Percentiles rank a stretch among this genome's conserved stretches.
These are phyloP conservation scores for Solanum pennellii DNA, from an alignment of 257 asterid genomes.

Conservation along the genomic window DNA sequence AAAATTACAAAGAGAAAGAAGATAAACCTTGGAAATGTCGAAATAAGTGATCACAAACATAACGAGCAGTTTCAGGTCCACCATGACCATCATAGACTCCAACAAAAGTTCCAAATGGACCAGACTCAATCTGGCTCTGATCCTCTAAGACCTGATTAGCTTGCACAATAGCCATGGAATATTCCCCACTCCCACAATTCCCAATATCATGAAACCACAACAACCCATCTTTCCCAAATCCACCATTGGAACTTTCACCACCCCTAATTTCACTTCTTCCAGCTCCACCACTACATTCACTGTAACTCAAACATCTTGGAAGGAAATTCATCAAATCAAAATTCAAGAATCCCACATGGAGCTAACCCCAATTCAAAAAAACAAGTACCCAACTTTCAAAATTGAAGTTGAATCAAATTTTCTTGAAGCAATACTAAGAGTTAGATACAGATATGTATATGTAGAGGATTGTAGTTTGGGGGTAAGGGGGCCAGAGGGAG, in stretches of 20 bases:
- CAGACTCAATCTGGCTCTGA: slow-evolving; percentile 88
- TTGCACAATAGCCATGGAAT: slow-evolving; percentile 86
- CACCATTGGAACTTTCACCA: slow-evolving; percentile 1
- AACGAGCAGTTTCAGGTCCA: slow-evolving; percentile 78
- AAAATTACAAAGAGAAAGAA: not conserved
- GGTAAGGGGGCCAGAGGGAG: not conserved
- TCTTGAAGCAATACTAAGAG: not conserved
- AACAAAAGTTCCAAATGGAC: slow-evolving; percentile 76
- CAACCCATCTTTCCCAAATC: slow-evolving; percentile 42
- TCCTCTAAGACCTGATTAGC: slow-evolving; percentile 81
- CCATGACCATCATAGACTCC: slow-evolving; percentile 93
- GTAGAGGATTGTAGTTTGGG: not conserved
- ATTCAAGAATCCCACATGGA: slow-evolving; percentile 14
- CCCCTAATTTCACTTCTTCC: not conserved
- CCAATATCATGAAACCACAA: slow-evolving; percentile 72
- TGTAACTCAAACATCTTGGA: slow-evolving; percentile 17
- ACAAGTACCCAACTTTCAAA: not conserved
- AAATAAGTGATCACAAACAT: slow-evolving; percentile 61
- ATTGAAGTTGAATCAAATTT: not conserved
- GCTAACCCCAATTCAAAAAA: not conserved
- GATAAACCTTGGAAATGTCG: slow-evolving; percentile 58
- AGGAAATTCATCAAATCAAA: slow-evolving; percentile 21
- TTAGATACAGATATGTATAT: not conserved
- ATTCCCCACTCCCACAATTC: slow-evolving; percentile 68
- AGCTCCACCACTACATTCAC: not conserved